A percentile compares a stretch with the other conserved stretches of the same genome.
phyloP scores from a whole-genome alignment of 148 eudicot species.

The Drosera capensis region DNA sequence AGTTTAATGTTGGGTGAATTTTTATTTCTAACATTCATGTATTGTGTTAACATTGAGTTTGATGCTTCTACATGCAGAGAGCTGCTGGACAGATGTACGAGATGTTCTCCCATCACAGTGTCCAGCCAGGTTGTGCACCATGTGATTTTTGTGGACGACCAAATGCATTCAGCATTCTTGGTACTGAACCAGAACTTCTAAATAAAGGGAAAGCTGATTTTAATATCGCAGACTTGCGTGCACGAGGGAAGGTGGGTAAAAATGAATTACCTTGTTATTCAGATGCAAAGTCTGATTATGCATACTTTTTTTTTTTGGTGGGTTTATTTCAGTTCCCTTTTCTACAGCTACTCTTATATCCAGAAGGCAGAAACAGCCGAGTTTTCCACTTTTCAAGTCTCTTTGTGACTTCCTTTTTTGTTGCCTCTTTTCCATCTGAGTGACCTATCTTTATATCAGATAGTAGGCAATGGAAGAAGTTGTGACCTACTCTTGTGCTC shows the following conservation, averaged over 20 bases:
- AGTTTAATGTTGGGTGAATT: no score
- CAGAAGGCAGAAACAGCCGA: not conserved
- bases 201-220: slow-evolving; percentile 16
- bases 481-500: not conserved
- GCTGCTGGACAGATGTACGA: slow-evolving; percentile 45
- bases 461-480: not conserved
- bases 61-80: slow-evolving; percentile 21
- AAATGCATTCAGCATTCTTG: slow-evolving; percentile 32
- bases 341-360: not conserved
- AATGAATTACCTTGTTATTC: no score
- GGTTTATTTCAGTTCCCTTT: no score
- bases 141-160: slow-evolving; percentile 26
- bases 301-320: no score
- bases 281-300: no score
- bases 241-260: slow-evolving; percentile 39
- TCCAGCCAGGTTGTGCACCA: slow-evolving; percentile 13
- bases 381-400: not conserved
- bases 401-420: not conserved
- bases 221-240: slow-evolving; percentile 19
- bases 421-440: not conserved
- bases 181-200: slow-evolving; percentile 20
- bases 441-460: not conserved
- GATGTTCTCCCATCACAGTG: slow-evolving; percentile 17
- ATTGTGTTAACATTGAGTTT: slow-evolving; percentile 3
- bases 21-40: no score